Base-by-base conservation (phyloP, 352 stramenopile genomes). In the Phytophthora constricta region DNA sequence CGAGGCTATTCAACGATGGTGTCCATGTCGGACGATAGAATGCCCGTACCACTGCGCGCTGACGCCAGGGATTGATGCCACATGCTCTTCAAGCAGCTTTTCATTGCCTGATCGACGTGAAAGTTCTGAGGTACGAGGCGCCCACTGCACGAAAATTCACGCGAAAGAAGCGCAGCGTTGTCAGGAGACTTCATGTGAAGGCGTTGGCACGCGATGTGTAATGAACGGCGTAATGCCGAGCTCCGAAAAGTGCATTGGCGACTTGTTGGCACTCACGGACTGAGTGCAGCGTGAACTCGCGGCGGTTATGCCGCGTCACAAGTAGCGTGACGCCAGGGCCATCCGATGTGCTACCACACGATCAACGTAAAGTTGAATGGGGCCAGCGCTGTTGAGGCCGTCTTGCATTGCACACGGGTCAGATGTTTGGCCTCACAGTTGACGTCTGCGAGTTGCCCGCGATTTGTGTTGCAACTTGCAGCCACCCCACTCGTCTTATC, bases 341-440 rank as follows among this genome's bases (percentile, higher is more conserved):
- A 51, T 19, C 16, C 16, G 48, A 58, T 47, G 2, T 33, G 17
- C 22, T 41, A 51, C 47, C 62, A 69, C 26, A 31, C 41, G 39
- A 54, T 57, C n/a, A n/a, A 49, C 26, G 3, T n/a, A 48, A 48
- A 48, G 41, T 53, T 62, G 22, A 66, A 46, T 61, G 46, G 42
- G 56, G 34, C 22, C 56, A 62, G 64, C 19, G 0, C 4, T 45
- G 33, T 67, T 67, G 64, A 72, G 41, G 34, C 53, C 26, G 20
- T 25, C 27, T 14, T 13, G 25, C 64, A 19, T 62, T 71, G 57
- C 64, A 71, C 11, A 66, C 27, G 49, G 14, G 5, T 34, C 47
- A 34, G 45, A 10, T 51, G 22, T 28, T 51, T 19, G 14, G 3
- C 11, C 33, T 22, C 45, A 51, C 20, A 10, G 4, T 7, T 47